Conservation (phyloP, 495 filamentous ascomycete species). For the Lasiosphaeria ovina region DNA sequence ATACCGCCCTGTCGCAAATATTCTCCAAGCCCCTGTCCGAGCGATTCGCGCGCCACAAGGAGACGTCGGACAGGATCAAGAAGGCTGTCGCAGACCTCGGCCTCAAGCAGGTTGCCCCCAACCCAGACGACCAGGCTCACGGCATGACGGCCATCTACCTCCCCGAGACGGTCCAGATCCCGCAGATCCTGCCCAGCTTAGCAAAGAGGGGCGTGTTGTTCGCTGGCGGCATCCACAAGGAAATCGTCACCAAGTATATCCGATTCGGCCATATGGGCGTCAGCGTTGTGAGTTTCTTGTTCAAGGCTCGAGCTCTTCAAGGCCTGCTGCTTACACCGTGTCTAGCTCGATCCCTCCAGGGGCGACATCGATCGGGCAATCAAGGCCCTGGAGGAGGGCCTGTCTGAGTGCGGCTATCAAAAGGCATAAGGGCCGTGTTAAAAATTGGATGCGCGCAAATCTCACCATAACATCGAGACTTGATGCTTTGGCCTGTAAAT, state of each 20-base stretch:
- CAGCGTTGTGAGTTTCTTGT: constrained; percentile 58
- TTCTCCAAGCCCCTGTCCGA: constrained; percentile 71
- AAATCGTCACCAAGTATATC: constrained; percentile 57
- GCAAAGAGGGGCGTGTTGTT: constrained; percentile 90
- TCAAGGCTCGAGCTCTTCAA: not conserved
- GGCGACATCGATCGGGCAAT: constrained; percentile 80
- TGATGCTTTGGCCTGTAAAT: too few species aligned
- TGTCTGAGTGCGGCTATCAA: constrained; percentile 69
- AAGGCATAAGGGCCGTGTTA: constrained; percentile 36
- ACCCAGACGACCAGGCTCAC: constrained; percentile 87
- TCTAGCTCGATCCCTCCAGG: constrained; percentile 57
- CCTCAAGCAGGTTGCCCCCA: constrained; percentile 77
- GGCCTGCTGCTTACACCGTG: constrained; percentile 12
- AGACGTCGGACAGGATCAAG: constrained; percentile 79
- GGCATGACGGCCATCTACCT: constrained; percentile 98
- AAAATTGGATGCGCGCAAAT: too few species aligned
- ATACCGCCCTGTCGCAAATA: constrained; percentile 89
- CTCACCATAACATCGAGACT: too few species aligned
- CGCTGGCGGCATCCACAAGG: constrained; percentile 91
- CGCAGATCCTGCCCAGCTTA: constrained; percentile 81
- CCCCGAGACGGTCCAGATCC: constrained; percentile 73
- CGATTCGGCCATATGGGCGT: constrained; percentile 93
- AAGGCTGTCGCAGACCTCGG: constrained; percentile 73
- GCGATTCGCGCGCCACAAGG: constrained; percentile 75
- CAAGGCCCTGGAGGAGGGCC: constrained; percentile 66